Conservation (phyloP, 2,329 filamentous ascomycete genomes). For the Xylaria sp. region DNA sequence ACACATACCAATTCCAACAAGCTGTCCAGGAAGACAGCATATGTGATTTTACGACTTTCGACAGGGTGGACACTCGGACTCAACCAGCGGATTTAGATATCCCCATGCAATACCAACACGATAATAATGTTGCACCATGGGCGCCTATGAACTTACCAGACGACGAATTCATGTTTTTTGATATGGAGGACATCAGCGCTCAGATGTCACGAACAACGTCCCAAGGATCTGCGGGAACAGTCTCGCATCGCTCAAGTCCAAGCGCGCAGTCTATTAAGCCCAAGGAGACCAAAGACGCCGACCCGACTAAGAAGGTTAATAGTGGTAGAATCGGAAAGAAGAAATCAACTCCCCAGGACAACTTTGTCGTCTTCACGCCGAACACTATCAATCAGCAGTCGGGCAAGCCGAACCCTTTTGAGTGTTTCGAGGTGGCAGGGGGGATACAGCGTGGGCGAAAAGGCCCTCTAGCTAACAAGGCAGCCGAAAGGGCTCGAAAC, state of each 20-base stretch:
- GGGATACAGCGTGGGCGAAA: constrained; percentile 66
- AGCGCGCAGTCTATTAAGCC: constrained; percentile 44
- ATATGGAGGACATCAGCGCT: constrained; percentile 52
- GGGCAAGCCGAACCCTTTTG: constrained; percentile 63
- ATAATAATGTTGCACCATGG: constrained; percentile 57
- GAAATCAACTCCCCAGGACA: constrained; percentile 54
- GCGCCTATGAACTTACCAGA: constrained; percentile 53
- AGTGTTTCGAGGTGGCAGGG: constrained; percentile 65
- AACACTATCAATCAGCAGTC: constrained; percentile 63
- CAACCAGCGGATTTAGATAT: constrained; percentile 53
- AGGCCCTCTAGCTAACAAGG: constrained; percentile 64
- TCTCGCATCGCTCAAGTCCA: constrained; percentile 46
- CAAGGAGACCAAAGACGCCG: constrained; percentile 46
- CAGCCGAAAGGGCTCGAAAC: constrained; percentile 65
- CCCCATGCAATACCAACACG: constrained; percentile 53
- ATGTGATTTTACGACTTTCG: constrained; percentile 42
- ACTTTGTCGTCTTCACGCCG: constrained; percentile 67
- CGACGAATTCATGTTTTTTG: constrained; percentile 48
- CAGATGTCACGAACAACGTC: constrained; percentile 48
- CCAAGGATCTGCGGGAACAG: constrained; percentile 39
- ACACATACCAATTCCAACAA: constrained; percentile 44
- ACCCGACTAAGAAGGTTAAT: constrained; percentile 57
- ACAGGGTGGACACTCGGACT: constrained; percentile 46
- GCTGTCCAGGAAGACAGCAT: constrained; percentile 48
- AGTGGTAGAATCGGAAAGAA: constrained; percentile 59